Base-by-base conservation (phyloP, 1,284 basidiomycete genomes). In the Pseudozyma pruni region DNA sequence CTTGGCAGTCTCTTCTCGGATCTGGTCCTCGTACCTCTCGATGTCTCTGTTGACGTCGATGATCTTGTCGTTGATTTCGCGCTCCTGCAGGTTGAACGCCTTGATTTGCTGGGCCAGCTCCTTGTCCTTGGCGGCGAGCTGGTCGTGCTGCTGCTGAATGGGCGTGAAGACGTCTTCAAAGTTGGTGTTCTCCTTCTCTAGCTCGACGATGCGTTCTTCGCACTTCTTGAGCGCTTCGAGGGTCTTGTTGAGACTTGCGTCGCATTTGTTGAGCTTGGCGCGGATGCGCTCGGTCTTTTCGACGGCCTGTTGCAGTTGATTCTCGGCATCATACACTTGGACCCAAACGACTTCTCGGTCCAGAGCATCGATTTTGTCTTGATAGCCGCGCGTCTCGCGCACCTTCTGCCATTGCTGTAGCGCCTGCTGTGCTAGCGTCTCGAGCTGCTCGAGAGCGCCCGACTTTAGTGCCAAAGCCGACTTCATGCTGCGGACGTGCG, bases 291-390 rank as follows among this genome's bases (percentile, higher is more conserved):
- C 72, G 29, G 73, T 70, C 46, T 56, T 52, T 8, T 60, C 57
- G 22, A 64, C 64, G 10, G 59, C 56, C 6, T 46, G 29, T 13
- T 72, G 72, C 27, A 74, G 51, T 48, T 75, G 67, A 39, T 85
- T 83, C 78, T 91, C 67, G 78, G 93, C 93, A 13, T 85, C 85
- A 3, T 86, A 86, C 13, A 98, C 93, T 76, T 92, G 91, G 8
- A 91, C 87, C 95, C 95, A 98, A 0, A 92, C 92, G 10, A 92
- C 83, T 82, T 94, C 91, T 68, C 89, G 88, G 84, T 91, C 90
- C 46, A 94, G 84, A 17, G 88, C 87, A 35, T 89, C 87, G 6
- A 87, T 86, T 78, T 88, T 90, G 69, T 87, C 84, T 74, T 89
- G 86, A 74, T 91, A 89, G 67, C 90, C 87, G 2, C 88, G 85